Evolutionary conservation across 768 basidiomycete species (phyloP), one percentile per base, ranked within the genome.

Genomic region (Xerocomellus intermedius): DNA sequence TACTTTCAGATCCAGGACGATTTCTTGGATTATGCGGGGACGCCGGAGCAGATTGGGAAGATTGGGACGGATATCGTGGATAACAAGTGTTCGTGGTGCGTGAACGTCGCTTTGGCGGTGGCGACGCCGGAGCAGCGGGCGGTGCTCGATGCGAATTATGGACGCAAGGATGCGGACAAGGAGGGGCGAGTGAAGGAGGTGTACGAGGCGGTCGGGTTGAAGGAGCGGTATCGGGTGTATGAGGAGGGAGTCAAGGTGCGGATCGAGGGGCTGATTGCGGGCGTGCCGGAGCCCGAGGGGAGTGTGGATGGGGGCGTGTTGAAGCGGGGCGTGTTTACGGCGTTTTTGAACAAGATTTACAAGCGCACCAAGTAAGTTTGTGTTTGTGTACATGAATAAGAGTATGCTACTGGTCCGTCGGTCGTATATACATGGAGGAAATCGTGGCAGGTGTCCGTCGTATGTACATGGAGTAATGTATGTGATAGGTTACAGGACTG

Each of bases 1-100:
- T 99, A 98, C 75, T 98, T 98, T 85, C 96, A 99, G 74, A 81
- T 96, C 55, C 96, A 99, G 73, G 96, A 98, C 69, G 96, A 98
- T 74, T 98, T 87, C 74, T 83, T 98, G 64, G 97, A 99, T 73
- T 97, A 84, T 69, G 86, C 89, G 19, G 94, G 87, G 5, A 82
- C 90, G 8, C 92, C 94, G 0, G 94, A 94, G 73, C 81, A 89
- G 63, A 89, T 98, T 48, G 96, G 96, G 44, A 98, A 99, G 76
- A 85, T 99, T 55, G 97, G 96, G 21, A 98, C 96, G 16, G 97
- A 98, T 71, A 99, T 99, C 65, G 72, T 98, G 55, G 96, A 99
- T 74, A 98, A 98, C 84, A 99, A 99, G 76, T 98, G 96, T 73
- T 89, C 89, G 17, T 99, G 96, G 97, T 87, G 87, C 63, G 80